Evolutionary conservation across 345 rosid species (phyloP).

Genomic region (Xanthoceras sorbifolium): DNA sequence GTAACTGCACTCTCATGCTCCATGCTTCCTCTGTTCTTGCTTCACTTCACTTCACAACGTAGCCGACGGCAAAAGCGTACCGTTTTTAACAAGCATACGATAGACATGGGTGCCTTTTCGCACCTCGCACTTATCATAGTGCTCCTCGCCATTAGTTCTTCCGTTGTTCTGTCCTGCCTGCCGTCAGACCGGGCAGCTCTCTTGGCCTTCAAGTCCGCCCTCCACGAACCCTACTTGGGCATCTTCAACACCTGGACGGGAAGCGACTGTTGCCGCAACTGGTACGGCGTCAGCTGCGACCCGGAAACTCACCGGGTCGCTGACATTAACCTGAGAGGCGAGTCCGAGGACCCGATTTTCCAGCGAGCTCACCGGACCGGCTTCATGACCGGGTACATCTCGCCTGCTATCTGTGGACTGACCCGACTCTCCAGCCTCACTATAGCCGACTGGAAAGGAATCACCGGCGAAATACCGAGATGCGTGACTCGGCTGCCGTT

Average conservation of each 20-base stretch:
- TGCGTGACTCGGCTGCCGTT: conserved; percentile 65
- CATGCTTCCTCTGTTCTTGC: not conserved
- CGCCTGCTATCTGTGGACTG: conserved; percentile 62
- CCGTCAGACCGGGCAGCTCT: conserved; percentile 76
- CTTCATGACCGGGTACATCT: conserved; percentile 75
- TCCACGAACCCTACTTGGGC: conserved; percentile 67
- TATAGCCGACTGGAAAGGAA: conserved; percentile 92
- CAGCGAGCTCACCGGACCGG: conserved; percentile 63
- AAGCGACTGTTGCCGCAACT: conserved; percentile 76
- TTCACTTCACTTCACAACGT: conserved; percentile 1
- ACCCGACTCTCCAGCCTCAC: conserved; percentile 64
- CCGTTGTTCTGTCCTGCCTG: conserved; percentile 59
- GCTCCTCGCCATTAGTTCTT: conserved; percentile 32
- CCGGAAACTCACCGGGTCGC: conserved; percentile 61
- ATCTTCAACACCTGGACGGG: conserved; percentile 87
- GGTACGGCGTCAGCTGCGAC: conserved; percentile 95
- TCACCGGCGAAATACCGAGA: conserved; percentile 71
- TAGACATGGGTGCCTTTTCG: not conserved
- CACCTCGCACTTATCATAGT: conserved; percentile 8
- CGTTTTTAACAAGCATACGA: not conserved
- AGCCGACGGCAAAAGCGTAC: not conserved
- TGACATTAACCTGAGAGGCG: conserved; percentile 88
- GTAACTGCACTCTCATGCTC: not conserved
- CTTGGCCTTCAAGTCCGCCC: conserved; percentile 60
- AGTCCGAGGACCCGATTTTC: conserved; percentile 84